phyloP scores from a whole-genome alignment of 768 basidiomycete species.

The Phylloporus arenicola region DNA sequence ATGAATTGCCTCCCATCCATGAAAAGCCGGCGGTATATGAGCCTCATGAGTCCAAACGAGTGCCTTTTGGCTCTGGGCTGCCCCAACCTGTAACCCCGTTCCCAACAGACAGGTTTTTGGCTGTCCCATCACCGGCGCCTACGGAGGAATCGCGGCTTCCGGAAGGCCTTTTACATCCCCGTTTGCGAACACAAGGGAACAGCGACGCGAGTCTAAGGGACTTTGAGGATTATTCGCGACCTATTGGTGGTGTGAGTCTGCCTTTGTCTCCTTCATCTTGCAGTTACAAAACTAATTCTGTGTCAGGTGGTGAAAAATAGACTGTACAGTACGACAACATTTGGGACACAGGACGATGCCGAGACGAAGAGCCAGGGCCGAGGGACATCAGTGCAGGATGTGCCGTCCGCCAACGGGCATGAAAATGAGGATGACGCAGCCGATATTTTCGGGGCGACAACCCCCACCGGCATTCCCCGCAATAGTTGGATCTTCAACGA shows the following conservation, averaged over 20 bases:
- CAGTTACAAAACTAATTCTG: background rate
- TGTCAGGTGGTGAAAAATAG: conserved; percentile 26
- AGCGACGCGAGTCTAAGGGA: conserved; percentile 28
- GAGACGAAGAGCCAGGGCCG: conserved; percentile 9
- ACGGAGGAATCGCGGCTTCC: conserved; percentile 23
- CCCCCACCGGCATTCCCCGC: background rate
- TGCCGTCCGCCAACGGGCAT: background rate
- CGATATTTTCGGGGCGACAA: conserved; percentile 11
- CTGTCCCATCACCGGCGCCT: conserved; percentile 20
- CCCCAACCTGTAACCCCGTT: background rate
- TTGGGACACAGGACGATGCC: conserved; percentile 24
- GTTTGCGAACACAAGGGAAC: conserved; percentile 18
- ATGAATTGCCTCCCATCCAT: background rate
- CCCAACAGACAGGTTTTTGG: background rate
- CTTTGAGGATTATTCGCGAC: conserved; percentile 32
- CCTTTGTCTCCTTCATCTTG: background rate
- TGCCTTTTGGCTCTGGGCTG: background rate
- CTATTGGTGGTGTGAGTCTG: conserved; percentile 27
- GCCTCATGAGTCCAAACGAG: background rate
- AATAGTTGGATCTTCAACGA: conserved; percentile 13
- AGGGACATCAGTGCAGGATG: conserved; percentile 5
- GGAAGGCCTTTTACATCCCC: conserved; percentile 29
- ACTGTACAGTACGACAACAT: conserved; percentile 31
- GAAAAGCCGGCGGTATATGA: background rate
- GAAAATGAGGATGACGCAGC: conserved; percentile 1